Evolutionary conservation across 2,329 filamentous ascomycete species (phyloP).

Genomic region (Xylaria polymorpha): DNA sequence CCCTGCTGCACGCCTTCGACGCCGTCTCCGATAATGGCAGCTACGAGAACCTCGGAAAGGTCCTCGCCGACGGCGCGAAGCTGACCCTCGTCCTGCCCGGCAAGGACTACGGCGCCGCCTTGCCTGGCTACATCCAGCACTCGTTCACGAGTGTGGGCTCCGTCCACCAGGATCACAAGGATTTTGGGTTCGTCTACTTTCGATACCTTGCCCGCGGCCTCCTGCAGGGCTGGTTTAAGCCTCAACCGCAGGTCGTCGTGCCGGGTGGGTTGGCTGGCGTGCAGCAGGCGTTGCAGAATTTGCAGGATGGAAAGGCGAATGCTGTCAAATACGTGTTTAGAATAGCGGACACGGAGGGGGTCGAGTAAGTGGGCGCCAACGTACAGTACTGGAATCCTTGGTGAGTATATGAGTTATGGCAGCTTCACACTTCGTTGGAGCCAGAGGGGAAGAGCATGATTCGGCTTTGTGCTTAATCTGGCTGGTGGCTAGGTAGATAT

Average conservation of each 20-base stretch:
- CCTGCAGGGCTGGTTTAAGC: conserved; percentile 55
- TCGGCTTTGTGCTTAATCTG: neutral
- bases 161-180: conserved; percentile 42
- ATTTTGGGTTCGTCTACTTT: conserved; percentile 51
- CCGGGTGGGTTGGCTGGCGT: conserved; percentile 52
- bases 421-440: too few species aligned
- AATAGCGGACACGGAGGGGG: conserved; percentile 48
- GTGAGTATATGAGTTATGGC: neutral
- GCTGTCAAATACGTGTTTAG: conserved; percentile 59
- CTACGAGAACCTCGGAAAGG: conserved; percentile 57
- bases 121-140: conserved; percentile 41
- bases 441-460: neutral
- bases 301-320: conserved; percentile 54
- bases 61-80: conserved; percentile 54
- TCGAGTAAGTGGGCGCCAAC: conserved; percentile 15
- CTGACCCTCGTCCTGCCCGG: conserved; percentile 55
- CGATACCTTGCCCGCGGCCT: conserved; percentile 53
- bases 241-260: conserved; percentile 53
- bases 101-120: conserved; percentile 44
- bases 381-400: neutral
- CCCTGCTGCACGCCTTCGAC: conserved; percentile 65
- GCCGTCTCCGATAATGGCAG: conserved; percentile 66
- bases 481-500: neutral
- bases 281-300: conserved; percentile 51
- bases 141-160: conserved; percentile 42